Evolutionary conservation across 2,329 filamentous ascomycete genomes (phyloP).

Genomic region (Monosporascus cannonballus): DNA sequence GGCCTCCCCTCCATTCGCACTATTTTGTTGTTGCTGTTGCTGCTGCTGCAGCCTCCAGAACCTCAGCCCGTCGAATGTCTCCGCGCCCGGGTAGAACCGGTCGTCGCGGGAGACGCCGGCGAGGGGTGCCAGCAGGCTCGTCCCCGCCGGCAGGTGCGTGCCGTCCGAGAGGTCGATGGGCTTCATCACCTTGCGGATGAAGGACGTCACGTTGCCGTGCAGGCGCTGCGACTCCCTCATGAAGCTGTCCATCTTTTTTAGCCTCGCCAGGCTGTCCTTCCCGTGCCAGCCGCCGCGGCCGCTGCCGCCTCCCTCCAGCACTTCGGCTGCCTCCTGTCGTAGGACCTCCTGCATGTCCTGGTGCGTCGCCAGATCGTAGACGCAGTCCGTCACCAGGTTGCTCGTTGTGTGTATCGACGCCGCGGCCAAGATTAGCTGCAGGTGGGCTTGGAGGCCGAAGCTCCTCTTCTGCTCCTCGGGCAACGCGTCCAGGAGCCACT

Average conservation of each 20-base stretch:
- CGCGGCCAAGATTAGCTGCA: conserved; percentile 37
- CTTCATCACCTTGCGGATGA: conserved; percentile 43
- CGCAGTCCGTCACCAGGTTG: conserved; percentile 37
- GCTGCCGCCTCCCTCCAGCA: conserved; percentile 16
- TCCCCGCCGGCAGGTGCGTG: conserved; percentile 39
- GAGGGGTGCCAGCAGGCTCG: conserved; percentile 35
- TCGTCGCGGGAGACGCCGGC: conserved; percentile 31
- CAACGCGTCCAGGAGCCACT: conserved; percentile 38
- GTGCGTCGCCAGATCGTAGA: conserved; percentile 45
- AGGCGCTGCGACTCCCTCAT: conserved; percentile 31
- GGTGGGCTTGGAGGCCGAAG: conserved; percentile 32
- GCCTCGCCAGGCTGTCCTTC: conserved; percentile 29
- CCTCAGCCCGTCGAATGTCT: conserved; percentile 32
- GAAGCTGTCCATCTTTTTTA: conserved; percentile 36
- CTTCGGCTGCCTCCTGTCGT: conserved; percentile 41
- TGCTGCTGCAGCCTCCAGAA: conserved; percentile 30
- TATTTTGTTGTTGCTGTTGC: conserved; percentile 9
- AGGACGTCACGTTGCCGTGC: conserved; percentile 33
- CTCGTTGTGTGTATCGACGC: conserved; percentile 48
- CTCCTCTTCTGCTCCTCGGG: conserved; percentile 29
- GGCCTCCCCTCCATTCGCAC: not conserved
- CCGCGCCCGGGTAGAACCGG: conserved; percentile 28
- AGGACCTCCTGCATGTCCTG: conserved; percentile 45
- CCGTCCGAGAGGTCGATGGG: conserved; percentile 49
- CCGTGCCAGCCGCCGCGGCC: conserved; percentile 23